Conservation (phyloP, 371 early-diverging fungal species). For the Basidiobolus meristosporus region DNA sequence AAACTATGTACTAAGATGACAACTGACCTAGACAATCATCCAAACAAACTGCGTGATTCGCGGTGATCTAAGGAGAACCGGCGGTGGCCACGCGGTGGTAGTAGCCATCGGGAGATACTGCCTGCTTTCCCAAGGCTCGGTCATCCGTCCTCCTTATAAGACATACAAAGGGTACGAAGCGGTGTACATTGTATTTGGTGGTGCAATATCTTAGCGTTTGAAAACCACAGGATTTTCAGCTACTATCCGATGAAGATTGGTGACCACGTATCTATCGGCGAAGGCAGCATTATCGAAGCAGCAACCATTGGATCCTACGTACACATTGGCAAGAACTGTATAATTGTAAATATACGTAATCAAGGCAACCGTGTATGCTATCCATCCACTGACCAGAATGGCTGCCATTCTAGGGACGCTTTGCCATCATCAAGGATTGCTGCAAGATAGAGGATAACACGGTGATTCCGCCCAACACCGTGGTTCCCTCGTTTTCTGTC, state of each 20-base stretch:
- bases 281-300: conserved; percentile 77
- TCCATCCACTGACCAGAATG: not conserved
- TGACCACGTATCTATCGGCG: conserved; percentile 80
- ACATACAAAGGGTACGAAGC: conserved; percentile 69
- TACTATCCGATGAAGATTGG: conserved; percentile 94
- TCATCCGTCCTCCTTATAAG: conserved; percentile 88
- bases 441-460: conserved; percentile 76
- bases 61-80: conserved; percentile 82
- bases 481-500: conserved; percentile 78
- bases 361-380: not conserved
- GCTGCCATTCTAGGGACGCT: conserved; percentile 49
- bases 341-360: conserved; percentile 45
- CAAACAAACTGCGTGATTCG: conserved; percentile 79
- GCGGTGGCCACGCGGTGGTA: conserved; percentile 64
- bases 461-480: conserved; percentile 78
- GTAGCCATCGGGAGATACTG: conserved; percentile 85
- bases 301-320: conserved; percentile 83
- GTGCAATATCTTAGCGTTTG: not conserved
- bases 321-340: conserved; percentile 78
- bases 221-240: conserved; percentile 34
- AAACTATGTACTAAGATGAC: not conserved
- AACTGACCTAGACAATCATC: conserved; percentile 56
- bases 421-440: conserved; percentile 88
- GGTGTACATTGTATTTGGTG: not conserved
- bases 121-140: conserved; percentile 45